phyloP scores from a whole-genome alignment of 306 rosid genomes.

The Vigna unguiculata region DNA sequence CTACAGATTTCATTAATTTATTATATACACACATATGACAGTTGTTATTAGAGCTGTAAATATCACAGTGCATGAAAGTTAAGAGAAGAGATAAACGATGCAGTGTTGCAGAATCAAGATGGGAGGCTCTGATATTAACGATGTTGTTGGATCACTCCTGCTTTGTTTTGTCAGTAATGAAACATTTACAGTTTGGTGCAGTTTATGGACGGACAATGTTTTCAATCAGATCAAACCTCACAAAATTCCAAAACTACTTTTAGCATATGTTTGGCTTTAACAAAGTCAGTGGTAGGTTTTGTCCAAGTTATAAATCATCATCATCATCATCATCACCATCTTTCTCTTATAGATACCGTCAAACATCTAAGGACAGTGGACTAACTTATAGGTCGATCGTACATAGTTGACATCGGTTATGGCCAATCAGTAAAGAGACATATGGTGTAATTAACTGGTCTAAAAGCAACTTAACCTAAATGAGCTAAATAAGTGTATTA shows the following conservation, averaged over 20 bases:
- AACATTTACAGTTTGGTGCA: background rate
- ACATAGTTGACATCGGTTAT: too few species aligned
- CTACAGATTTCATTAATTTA: too few species aligned
- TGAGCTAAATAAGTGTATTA: too few species aligned
- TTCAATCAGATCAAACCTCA: background rate
- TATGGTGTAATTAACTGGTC: too few species aligned
- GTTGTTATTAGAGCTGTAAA: too few species aligned
- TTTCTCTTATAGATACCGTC: too few species aligned
- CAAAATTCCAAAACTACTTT: background rate
- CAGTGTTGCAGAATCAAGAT: background rate
- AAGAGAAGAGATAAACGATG: background rate
- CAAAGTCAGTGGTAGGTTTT: background rate
- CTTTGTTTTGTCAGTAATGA: background rate
- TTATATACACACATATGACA: too few species aligned
- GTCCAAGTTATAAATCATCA: background rate
- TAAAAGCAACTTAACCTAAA: too few species aligned
- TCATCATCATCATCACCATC: background rate
- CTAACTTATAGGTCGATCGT: too few species aligned
- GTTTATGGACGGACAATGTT: slow-evolving; percentile 17
- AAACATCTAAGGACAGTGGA: too few species aligned
- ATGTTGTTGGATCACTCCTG: background rate
- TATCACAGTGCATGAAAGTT: background rate
- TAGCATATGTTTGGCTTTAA: background rate
- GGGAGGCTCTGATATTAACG: slow-evolving; percentile 3
- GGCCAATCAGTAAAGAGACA: too few species aligned